Evolutionary conservation across 305 asterid species (phyloP).

Genomic region (Rubia balearica): DNA sequence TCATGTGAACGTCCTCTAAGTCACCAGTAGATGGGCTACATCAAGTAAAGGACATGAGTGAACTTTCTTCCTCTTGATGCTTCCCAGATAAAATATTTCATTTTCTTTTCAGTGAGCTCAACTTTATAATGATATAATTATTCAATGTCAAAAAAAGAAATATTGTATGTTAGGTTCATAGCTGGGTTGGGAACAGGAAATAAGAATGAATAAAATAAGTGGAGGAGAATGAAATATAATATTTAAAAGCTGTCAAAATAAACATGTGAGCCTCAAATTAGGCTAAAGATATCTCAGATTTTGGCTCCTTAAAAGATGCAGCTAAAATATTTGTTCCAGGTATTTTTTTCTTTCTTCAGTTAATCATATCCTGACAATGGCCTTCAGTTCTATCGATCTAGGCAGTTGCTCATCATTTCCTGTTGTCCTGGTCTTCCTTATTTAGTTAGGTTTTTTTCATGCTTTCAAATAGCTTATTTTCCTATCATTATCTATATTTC

Average conservation of each 20-base stretch:
- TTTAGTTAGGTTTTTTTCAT: not conserved
- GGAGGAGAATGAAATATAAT: not conserved
- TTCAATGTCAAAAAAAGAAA: not conserved
- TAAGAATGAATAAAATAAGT: not conserved
- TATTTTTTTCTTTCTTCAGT: slow-evolving; percentile 17
- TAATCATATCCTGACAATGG: not conserved
- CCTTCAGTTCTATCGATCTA: not conserved
- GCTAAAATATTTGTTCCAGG: slow-evolving; percentile 94
- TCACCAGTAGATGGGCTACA: slow-evolving; percentile 2
- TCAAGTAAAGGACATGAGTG: not conserved
- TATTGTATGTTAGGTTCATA: not conserved
- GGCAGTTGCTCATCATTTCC: too few species aligned
- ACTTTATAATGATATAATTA: not conserved
- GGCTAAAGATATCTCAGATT: slow-evolving; percentile 80
- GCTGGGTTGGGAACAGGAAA: not conserved
- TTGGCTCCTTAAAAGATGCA: slow-evolving; percentile 86
- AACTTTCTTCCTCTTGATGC: not conserved
- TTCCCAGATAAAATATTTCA: not conserved
- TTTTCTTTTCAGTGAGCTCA: not conserved
- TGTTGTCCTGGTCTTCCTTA: not conserved
- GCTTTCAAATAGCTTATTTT: not conserved
- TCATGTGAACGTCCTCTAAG: not conserved
- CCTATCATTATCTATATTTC: slow-evolving; percentile 8
- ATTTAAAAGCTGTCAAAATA: too few species aligned
- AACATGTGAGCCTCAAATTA: not conserved